A percentile compares a stretch with the other conserved stretches of the same genome.
Evolutionary conservation across 768 basidiomycete genomes (phyloP).

Genomic region (Tricholoma terreum): DNA sequence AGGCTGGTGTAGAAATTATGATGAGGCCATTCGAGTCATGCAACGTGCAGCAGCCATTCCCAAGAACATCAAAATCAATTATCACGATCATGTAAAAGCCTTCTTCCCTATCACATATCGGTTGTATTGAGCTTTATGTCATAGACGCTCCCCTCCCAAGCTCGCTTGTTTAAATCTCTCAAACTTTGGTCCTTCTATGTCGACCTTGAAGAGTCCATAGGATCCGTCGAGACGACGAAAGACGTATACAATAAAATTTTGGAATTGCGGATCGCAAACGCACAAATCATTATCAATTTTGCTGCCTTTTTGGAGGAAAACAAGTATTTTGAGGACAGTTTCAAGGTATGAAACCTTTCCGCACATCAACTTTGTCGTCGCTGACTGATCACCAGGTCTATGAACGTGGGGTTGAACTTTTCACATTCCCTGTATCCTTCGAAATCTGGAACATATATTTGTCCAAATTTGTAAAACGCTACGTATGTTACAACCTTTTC

Average conservation of each 20-base stretch:
- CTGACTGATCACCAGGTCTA: slow-evolving; percentile 59
- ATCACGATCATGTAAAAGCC: slow-evolving; percentile 83
- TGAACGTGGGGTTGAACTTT: slow-evolving; percentile 94
- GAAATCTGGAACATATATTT: slow-evolving; percentile 99
- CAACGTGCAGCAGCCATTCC: slow-evolving; percentile 92
- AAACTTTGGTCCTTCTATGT: slow-evolving; percentile 99
- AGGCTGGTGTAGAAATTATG: slow-evolving; percentile 73
- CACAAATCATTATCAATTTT: slow-evolving; percentile 96
- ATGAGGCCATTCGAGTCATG: slow-evolving; percentile 94
- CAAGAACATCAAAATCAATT: slow-evolving; percentile 86
- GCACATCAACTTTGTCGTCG: not conserved
- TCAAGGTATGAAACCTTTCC: slow-evolving; percentile 60
- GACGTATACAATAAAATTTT: slow-evolving; percentile 94
- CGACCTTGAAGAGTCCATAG: slow-evolving; percentile 96
- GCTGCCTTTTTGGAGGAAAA: slow-evolving; percentile 97
- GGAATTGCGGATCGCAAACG: slow-evolving; percentile 95
- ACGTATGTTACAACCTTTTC: slow-evolving; percentile 50
- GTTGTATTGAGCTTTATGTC: not conserved
- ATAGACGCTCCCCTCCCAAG: slow-evolving; percentile 81
- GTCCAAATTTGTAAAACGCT: slow-evolving; percentile 95
- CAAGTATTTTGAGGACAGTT: slow-evolving; percentile 97
- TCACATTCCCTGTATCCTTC: slow-evolving; percentile 97
- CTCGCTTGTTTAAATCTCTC: slow-evolving; percentile 92
- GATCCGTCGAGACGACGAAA: slow-evolving; percentile 88
- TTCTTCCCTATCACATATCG: not conserved